Evolutionary conservation across 2,329 filamentous ascomycete species (phyloP).

Genomic region (Botrytis medusae): DNA sequence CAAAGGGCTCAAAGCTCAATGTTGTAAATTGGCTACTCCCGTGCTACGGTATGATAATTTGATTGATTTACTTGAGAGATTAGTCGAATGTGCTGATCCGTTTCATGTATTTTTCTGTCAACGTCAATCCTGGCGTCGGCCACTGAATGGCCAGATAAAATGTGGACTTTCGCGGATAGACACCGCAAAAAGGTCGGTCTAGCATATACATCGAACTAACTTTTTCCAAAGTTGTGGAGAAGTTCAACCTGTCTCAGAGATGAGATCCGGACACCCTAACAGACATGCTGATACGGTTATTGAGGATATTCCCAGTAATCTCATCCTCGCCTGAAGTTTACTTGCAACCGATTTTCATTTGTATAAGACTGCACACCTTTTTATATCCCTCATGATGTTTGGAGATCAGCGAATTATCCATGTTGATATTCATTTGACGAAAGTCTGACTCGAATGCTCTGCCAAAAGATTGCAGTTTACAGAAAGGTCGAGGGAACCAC

Average conservation of each 20-base stretch:
- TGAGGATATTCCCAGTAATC: neutral
- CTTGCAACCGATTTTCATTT: conserved; percentile 4
- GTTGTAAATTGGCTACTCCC: neutral
- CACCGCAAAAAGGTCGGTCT: conserved; percentile 10
- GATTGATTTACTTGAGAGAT: conserved; percentile 13
- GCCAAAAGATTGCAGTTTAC: conserved; percentile 4
- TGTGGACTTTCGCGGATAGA: conserved; percentile 18
- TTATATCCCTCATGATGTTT: neutral
- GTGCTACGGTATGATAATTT: conserved; percentile 1
- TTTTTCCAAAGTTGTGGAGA: conserved; percentile 1
- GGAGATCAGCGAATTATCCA: conserved; percentile 7
- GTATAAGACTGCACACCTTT: neutral
- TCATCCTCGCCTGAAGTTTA: neutral
- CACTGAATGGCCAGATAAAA: neutral
- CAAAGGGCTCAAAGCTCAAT: neutral
- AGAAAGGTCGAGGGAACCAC: neutral
- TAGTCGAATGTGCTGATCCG: conserved; percentile 15
- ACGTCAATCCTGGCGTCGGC: conserved; percentile 9
- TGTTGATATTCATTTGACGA: conserved; percentile 17
- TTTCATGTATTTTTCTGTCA: conserved; percentile 15
- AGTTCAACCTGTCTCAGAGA: conserved; percentile 9
- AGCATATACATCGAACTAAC: neutral
- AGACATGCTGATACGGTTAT: neutral
- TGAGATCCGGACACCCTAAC: neutral
- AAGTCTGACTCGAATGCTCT: conserved; percentile 1